phyloP scores from a whole-genome alignment of 176 grass and related monocot species.

The Otatea glauca region DNA sequence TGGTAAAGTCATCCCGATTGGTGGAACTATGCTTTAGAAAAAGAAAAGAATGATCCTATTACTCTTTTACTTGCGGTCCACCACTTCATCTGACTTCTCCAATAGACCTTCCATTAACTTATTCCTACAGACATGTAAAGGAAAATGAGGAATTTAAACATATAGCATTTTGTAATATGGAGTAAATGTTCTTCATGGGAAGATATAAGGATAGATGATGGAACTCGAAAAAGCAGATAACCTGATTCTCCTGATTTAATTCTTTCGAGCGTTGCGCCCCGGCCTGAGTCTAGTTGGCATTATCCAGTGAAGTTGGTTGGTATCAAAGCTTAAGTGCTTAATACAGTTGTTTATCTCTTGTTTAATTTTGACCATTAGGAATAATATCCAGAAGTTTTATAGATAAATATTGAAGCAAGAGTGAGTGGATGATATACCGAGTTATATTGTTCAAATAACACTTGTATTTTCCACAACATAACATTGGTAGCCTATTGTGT shows the following conservation, averaged over 20 bases:
- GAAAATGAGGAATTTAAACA: neutral
- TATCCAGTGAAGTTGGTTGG: neutral
- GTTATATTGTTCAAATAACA: neutral
- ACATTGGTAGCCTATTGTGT: neutral
- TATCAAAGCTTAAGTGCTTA: conserved; percentile 9
- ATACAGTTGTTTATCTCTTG: neutral
- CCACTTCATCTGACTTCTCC: conserved; percentile 34
- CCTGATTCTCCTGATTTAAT: conserved; percentile 5
- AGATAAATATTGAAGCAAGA: conserved; percentile 22
- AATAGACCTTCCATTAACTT: conserved; percentile 21
- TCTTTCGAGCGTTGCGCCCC: neutral
- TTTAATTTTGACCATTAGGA: conserved; percentile 18
- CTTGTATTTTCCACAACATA: neutral
- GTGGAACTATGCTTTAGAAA: conserved; percentile 1
- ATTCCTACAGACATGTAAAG: neutral
- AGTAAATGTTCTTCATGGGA: neutral
- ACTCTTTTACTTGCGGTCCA: conserved; percentile 16
- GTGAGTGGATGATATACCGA: neutral
- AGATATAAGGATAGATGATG: neutral
- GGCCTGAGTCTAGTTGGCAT: conserved; percentile 3
- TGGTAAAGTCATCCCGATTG: conserved; percentile 32
- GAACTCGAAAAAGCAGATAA: neutral
- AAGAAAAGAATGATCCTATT: conserved; percentile 11
- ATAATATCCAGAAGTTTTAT: conserved; percentile 6
- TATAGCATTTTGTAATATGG: neutral